These are phyloP conservation scores for Nematocida ironsii DNA, from an alignment of 371 early-diverging fungal species.

Conservation along the genomic window DNA sequence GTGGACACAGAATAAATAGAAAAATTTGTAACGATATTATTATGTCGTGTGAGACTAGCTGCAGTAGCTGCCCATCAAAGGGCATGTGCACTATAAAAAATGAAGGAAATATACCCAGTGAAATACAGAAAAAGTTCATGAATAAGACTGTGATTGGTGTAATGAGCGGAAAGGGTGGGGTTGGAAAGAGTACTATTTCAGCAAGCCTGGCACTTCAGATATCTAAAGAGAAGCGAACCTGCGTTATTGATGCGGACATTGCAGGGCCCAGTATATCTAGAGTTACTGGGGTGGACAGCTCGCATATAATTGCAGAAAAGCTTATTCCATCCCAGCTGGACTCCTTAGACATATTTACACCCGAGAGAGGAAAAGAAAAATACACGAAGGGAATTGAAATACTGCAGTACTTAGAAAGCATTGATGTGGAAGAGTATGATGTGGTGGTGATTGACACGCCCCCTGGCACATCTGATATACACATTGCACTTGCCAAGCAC, in stretches of 20 bases:
- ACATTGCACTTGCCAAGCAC: conserved; percentile 65
- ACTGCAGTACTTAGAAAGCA: conserved; percentile 48
- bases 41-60: conserved; percentile 11
- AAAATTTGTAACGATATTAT: conserved; percentile 6
- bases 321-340: conserved; percentile 28
- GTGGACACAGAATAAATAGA: conserved; percentile 12
- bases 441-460: conserved; percentile 70
- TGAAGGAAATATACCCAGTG: neutral
- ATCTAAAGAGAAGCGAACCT: conserved; percentile 7
- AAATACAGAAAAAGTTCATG: conserved; percentile 17
- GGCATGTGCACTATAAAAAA: conserved; percentile 7
- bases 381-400: conserved; percentile 43
- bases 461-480: conserved; percentile 69
- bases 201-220: conserved; percentile 16
- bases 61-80: conserved; percentile 32
- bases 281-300: conserved; percentile 60
- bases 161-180: conserved; percentile 82
- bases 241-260: conserved; percentile 69
- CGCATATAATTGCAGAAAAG: conserved; percentile 26
- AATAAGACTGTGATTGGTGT: conserved; percentile 81
- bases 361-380: conserved; percentile 48
- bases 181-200: conserved; percentile 88
- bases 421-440: conserved; percentile 50
- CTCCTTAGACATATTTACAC: conserved; percentile 38
- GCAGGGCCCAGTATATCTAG: conserved; percentile 67